A percentile compares a stretch with the other conserved stretches of the same genome.
phyloP scores from a whole-genome alignment of 2,329 filamentous ascomycete genomes.

The Eutypella sp. region DNA sequence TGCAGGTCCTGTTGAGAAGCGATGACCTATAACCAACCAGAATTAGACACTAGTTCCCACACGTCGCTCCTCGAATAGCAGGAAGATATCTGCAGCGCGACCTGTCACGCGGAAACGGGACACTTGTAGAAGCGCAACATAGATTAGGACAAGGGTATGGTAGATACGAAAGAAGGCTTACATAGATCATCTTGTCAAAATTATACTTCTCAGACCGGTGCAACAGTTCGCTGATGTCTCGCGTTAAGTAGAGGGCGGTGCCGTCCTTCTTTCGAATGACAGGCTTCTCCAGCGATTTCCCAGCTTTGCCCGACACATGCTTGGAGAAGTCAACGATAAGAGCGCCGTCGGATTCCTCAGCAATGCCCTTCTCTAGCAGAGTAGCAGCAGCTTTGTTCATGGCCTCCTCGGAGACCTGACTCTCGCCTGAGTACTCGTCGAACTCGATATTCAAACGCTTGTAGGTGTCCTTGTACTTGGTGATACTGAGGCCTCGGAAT shows the following conservation, averaged over 20 bases:
- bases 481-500: slow-evolving; percentile 55
- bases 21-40: slow-evolving; percentile 38
- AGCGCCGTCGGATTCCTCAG: slow-evolving; percentile 66
- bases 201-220: slow-evolving; percentile 54
- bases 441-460: slow-evolving; percentile 56
- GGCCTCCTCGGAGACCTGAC: slow-evolving; percentile 60
- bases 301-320: slow-evolving; percentile 59
- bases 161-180: not conserved
- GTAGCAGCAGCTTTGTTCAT: slow-evolving; percentile 61
- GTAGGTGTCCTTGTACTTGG: slow-evolving; percentile 54
- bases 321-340: slow-evolving; percentile 68
- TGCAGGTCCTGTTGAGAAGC: slow-evolving; percentile 69
- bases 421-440: slow-evolving; percentile 67
- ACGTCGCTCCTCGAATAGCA: not conserved
- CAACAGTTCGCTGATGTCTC: slow-evolving; percentile 71
- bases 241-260: slow-evolving; percentile 71
- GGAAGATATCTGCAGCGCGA: not conserved
- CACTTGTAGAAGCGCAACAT: not conserved
- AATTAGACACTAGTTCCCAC: not conserved
- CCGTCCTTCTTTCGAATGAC: slow-evolving; percentile 70
- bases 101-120: not conserved
- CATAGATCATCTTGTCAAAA: slow-evolving; percentile 78
- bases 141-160: not conserved
- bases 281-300: slow-evolving; percentile 65
- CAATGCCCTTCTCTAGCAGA: slow-evolving; percentile 60